Evolutionary conservation across 331 rosid genomes (phyloP).

Genomic region (Phaseolus coccineus): DNA sequence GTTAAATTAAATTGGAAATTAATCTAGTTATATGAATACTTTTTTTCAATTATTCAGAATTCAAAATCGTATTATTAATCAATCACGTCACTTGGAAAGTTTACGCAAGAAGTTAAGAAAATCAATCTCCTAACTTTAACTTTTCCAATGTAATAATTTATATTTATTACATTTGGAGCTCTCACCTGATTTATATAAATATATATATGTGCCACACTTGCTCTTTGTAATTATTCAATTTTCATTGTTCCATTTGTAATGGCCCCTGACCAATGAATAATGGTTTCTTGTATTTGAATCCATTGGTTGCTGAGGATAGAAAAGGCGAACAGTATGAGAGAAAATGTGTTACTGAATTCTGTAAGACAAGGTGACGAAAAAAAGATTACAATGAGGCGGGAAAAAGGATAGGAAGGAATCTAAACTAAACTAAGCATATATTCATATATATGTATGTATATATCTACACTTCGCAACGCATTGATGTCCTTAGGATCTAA

Average conservation of each 20-base stretch:
- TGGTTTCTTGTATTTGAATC: background rate
- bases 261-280: background rate
- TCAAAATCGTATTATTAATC: too few species aligned
- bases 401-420: background rate
- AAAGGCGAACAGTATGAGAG: background rate
- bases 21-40: too few species aligned
- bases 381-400: background rate
- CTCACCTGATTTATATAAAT: too few species aligned
- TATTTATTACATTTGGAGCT: too few species aligned
- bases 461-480: constrained; percentile 48
- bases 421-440: constrained; percentile 27
- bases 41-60: too few species aligned
- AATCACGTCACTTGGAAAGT: too few species aligned
- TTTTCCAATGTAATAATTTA: too few species aligned
- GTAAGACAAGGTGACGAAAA: background rate
- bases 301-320: background rate
- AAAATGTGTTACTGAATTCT: background rate
- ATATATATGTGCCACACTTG: too few species aligned
- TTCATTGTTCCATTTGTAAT: background rate
- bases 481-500: constrained; percentile 40
- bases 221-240: background rate
- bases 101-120: too few species aligned
- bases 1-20: background rate
- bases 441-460: background rate
- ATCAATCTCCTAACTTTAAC: too few species aligned